phyloP scores from a whole-genome alignment of 345 rosid species.

The Stellera chamaejasme region DNA sequence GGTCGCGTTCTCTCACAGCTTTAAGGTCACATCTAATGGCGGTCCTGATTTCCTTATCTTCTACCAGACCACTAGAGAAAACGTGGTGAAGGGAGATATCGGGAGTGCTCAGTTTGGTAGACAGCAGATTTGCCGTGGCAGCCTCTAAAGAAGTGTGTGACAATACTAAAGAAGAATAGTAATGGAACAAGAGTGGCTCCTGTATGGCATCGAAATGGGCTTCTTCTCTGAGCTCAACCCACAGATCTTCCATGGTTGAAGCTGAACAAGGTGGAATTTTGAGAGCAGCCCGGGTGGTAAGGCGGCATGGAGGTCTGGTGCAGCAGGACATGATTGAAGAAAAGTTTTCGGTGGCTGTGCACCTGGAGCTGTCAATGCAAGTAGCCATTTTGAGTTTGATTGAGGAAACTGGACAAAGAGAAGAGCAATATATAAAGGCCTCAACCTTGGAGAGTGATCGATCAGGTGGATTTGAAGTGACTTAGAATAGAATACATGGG shows the following conservation, averaged over 20 bases:
- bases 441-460: too few species aligned
- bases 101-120: conserved; percentile 13
- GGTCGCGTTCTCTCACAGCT: conserved; percentile 13
- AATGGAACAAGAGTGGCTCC: conserved; percentile 14
- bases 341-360: neutral
- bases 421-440: neutral
- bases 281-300: neutral
- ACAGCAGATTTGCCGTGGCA: conserved; percentile 12
- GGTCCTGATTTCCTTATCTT: conserved; percentile 3
- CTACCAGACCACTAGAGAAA: conserved; percentile 2
- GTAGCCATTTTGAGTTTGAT: conserved; percentile 9
- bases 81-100: neutral
- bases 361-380: conserved; percentile 3
- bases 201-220: conserved; percentile 10
- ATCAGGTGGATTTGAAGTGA: too few species aligned
- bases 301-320: neutral
- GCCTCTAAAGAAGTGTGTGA: conserved; percentile 10
- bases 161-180: conserved; percentile 9
- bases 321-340: neutral
- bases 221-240: conserved; percentile 12
- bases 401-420: neutral
- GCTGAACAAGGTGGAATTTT: conserved; percentile 5
- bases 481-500: too few species aligned
- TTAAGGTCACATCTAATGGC: conserved; percentile 11
- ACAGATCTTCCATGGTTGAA: conserved; percentile 7